Percentiles rank a stretch among this genome's conserved stretches.
phyloP scores from a whole-genome alignment of 2,329 filamentous ascomycete genomes.

The Alternaria arborescens region DNA sequence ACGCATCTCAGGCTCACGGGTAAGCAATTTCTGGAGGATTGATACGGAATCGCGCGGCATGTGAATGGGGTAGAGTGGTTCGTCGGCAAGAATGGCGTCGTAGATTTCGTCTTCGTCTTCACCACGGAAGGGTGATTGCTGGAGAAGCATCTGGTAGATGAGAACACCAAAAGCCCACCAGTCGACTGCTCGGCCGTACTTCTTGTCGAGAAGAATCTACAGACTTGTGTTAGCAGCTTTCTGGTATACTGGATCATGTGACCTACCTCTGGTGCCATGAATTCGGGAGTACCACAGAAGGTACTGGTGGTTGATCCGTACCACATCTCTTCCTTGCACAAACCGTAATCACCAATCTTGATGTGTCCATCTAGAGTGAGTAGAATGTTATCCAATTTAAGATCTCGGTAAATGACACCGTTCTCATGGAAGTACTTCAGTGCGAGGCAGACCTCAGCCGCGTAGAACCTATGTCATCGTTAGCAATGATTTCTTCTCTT shows the following conservation, averaged over 20 bases:
- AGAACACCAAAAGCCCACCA: slow-evolving; percentile 99
- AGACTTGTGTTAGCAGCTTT: not conserved
- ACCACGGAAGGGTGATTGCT: slow-evolving; percentile 97
- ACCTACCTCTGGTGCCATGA: slow-evolving; percentile 94
- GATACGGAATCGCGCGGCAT: slow-evolving; percentile 98
- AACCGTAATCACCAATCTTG: slow-evolving; percentile 97
- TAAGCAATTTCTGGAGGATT: slow-evolving; percentile 96
- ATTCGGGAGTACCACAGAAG: slow-evolving; percentile 99
- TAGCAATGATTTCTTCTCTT: slow-evolving; percentile 13
- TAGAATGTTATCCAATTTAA: slow-evolving; percentile 88
- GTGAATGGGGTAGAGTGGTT: slow-evolving; percentile 96
- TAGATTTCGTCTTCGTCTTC: slow-evolving; percentile 99
- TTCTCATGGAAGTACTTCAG: slow-evolving; percentile 99
- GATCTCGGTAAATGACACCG: slow-evolving; percentile 91
- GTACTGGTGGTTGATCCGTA: slow-evolving; percentile 96
- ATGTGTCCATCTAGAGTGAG: slow-evolving; percentile 95
- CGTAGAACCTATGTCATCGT: slow-evolving; percentile 76
- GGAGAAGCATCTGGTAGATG: slow-evolving; percentile 99
- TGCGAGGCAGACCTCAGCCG: slow-evolving; percentile 94
- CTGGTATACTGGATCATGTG: not conserved
- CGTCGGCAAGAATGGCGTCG: slow-evolving; percentile 95
- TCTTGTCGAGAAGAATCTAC: slow-evolving; percentile 95
- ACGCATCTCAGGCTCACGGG: slow-evolving; percentile 90
- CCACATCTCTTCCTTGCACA: slow-evolving; percentile 99
- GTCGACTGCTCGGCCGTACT: slow-evolving; percentile 95